Evolutionary conservation across 1,284 basidiomycete species (phyloP).

Genomic region (Cystobasidium slooffiae): DNA sequence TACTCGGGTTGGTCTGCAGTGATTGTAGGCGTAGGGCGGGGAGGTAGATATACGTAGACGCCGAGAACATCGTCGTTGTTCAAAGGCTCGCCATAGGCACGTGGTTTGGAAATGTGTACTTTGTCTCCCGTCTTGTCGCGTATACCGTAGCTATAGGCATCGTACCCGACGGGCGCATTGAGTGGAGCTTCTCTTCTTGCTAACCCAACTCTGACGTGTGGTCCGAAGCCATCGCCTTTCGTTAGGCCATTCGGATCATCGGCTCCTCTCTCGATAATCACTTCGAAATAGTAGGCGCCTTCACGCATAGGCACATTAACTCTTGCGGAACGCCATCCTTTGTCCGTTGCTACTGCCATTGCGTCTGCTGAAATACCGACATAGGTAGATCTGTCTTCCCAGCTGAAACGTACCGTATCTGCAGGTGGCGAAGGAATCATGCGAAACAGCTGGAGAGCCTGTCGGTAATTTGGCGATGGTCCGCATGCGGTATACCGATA

Average conservation of each 20-base stretch:
- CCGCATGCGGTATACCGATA: conserved; percentile 83
- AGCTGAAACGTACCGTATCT: conserved; percentile 69
- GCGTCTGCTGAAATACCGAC: conserved; percentile 82
- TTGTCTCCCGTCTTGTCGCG: conserved; percentile 92
- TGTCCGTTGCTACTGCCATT: conserved; percentile 74
- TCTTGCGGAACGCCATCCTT: conserved; percentile 86
- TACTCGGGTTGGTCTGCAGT: conserved; percentile 62
- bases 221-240: conserved; percentile 60
- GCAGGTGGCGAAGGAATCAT: conserved; percentile 73
- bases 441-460: conserved; percentile 64
- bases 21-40: conserved; percentile 61
- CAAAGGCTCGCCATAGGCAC: conserved; percentile 75
- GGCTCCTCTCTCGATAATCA: conserved; percentile 75
- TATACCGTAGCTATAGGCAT: conserved; percentile 90
- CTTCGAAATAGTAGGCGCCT: conserved; percentile 94
- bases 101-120: conserved; percentile 78
- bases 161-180: conserved; percentile 89
- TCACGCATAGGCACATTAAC: conserved; percentile 86
- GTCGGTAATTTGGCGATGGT: conserved; percentile 57
- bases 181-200: conserved; percentile 86
- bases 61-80: conserved; percentile 86
- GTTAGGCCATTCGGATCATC: conserved; percentile 62
- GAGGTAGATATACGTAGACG: conserved; percentile 87
- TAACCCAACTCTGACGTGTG: conserved; percentile 89
- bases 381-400: conserved; percentile 76